Evolutionary conservation across 306 rosid species (phyloP), one percentile per base, ranked within the genome.

Genomic region (Dicorynia guianensis): DNA sequence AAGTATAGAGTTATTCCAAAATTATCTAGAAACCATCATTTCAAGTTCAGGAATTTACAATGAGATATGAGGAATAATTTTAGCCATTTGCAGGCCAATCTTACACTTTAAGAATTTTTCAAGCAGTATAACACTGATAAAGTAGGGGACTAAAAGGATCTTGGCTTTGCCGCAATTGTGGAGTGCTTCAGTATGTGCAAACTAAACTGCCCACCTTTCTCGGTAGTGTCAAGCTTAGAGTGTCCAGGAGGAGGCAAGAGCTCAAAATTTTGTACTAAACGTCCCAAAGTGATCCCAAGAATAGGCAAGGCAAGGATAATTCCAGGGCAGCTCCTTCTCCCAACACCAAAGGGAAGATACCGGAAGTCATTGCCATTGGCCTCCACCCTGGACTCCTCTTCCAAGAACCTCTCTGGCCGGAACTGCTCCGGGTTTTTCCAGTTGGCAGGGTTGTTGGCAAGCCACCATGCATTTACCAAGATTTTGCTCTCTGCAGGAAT

Each of bases 171-270:
- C 2, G 89, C 90, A 79, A 91, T 84, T 57, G 90, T 91, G 54
- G 95, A 91, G 47, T 89, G 97, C 72, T 89, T 91, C 72, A 89
- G 67, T 8, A 91, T 91, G 64, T 91, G 97, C 81, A 91, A 44
- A 64, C 97, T 91, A 64, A 91, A 91, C 17, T 91, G 97, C 10
- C 97, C 95, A 40, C 91, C 95, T 70, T 91, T 91, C 86, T 89
- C 95, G 0, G 97, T 6, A 4, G 91, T 87, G 34, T 89, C 97
- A n/a, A 91, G 34, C 90, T 91, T 73, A 12, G 82, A 56, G 55
- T 87, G 89, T 55, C 95, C 97, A 0, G 90, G 87, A 35, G 97
- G 95, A 57, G 95, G 94, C 64, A 70, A 75, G 5, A 91, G 88
- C 86, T 91, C 95, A 7, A 89, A 91, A 68, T 89, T 91, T 48